Evolutionary conservation across 345 rosid species (phyloP).

Genomic region (Eucalyptus urophylla): DNA sequence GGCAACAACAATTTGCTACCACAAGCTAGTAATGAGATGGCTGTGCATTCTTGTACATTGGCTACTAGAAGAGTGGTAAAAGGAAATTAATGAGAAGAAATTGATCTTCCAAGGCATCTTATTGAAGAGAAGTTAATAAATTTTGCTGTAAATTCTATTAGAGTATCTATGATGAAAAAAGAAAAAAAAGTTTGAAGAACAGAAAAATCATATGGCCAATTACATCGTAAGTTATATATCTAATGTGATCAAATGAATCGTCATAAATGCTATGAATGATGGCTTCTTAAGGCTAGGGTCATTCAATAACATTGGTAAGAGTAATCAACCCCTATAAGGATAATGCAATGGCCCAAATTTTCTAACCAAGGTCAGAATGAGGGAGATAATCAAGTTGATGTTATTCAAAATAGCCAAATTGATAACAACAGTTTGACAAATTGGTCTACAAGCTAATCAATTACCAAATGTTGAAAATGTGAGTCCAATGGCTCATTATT

Average conservation of each 20-base stretch:
- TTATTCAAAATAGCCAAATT: not conserved
- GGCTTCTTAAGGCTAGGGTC: not conserved
- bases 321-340: not conserved
- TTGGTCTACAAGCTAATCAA: accelerated
- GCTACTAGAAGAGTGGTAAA: not conserved
- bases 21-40: not conserved
- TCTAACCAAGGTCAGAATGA: not conserved
- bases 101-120: not conserved
- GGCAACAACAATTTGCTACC: not conserved
- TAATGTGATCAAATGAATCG: not conserved
- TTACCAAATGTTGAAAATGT: not conserved
- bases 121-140: not conserved
- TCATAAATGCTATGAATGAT: not conserved
- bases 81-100: not conserved
- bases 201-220: too few relatives aligned
- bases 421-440: not conserved
- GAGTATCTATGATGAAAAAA: not conserved
- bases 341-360: not conserved
- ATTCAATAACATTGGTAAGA: not conserved
- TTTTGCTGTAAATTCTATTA: accelerated
- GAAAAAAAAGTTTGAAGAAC: not conserved
- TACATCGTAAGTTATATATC: not conserved
- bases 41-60: not conserved
- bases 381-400: not conserved
- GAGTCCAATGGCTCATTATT: not conserved